phyloP scores from a whole-genome alignment of 2,329 filamentous ascomycete genomes.

The Phialophora expanda region DNA sequence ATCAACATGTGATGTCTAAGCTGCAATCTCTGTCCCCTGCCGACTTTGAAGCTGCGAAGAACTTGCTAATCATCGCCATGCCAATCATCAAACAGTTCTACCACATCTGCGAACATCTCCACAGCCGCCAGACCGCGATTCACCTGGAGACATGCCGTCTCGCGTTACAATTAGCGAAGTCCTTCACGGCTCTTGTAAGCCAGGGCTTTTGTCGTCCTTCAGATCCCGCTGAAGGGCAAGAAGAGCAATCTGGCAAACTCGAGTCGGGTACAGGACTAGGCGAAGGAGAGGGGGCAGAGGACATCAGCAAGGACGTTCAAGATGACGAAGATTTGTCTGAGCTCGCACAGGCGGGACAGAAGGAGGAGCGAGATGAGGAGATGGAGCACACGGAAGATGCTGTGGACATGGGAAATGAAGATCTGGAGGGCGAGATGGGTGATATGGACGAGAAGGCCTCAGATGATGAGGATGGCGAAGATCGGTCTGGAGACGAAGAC shows the following conservation, averaged over 20 bases:
- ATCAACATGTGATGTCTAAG: conserved; percentile 50
- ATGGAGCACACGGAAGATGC: conserved; percentile 55
- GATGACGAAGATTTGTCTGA: conserved; percentile 93
- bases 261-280: conserved; percentile 93
- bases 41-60: conserved; percentile 51
- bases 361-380: conserved; percentile 61
- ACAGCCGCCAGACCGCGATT: conserved; percentile 65
- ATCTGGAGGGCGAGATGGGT: conserved; percentile 83
- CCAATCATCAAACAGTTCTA: conserved; percentile 79
- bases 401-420: conserved; percentile 73
- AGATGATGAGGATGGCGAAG: conserved; percentile 62
- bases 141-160: conserved; percentile 76
- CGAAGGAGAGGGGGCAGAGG: conserved; percentile 91
- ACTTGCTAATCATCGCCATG: conserved; percentile 63
- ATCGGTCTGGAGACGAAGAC: conserved; percentile 66
- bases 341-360: conserved; percentile 73
- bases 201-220: conserved; percentile 91
- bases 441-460: conserved; percentile 56
- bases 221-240: conserved; percentile 75
- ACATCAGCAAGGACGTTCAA: conserved; percentile 96
- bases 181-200: conserved; percentile 77
- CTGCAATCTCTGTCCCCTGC: conserved; percentile 55
- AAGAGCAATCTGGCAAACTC: conserved; percentile 72
- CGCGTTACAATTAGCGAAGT: conserved; percentile 74
- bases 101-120: conserved; percentile 62